Evolutionary conservation across 495 filamentous ascomycete species (phyloP).

Genomic region (Penicillium ucsense): DNA sequence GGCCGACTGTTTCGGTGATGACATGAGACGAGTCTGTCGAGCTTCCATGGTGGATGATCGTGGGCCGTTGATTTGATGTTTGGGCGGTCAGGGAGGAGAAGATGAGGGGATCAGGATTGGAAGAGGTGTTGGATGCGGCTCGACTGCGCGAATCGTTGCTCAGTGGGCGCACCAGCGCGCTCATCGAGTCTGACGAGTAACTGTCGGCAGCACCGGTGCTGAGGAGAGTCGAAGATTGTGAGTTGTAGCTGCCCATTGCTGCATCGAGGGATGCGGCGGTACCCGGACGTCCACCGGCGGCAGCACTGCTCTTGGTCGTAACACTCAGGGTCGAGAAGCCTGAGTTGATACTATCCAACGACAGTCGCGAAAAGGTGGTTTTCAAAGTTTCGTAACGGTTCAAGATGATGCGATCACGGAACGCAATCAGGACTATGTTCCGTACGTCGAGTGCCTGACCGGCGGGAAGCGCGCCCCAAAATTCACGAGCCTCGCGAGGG

Average conservation of each 20-base stretch:
- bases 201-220: slow-evolving; percentile 43
- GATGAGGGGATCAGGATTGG: slow-evolving; percentile 37
- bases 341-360: slow-evolving; percentile 69
- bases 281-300: slow-evolving; percentile 43
- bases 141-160: slow-evolving; percentile 48
- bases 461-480: slow-evolving; percentile 59
- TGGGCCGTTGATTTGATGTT: slow-evolving; percentile 23
- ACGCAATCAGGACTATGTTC: slow-evolving; percentile 77
- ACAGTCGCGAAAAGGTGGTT: slow-evolving; percentile 81
- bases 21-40: slow-evolving; percentile 64
- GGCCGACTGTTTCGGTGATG: slow-evolving; percentile 79
- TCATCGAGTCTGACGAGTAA: slow-evolving; percentile 38
- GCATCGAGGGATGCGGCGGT: slow-evolving; percentile 68
- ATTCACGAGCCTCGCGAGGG: slow-evolving; percentile 66
- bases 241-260: slow-evolving; percentile 60
- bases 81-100: slow-evolving; percentile 44
- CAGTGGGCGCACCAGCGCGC: slow-evolving; percentile 33
- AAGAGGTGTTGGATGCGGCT: slow-evolving; percentile 81
- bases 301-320: slow-evolving; percentile 36
- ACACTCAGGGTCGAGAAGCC: slow-evolving; percentile 38
- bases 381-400: slow-evolving; percentile 78
- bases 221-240: slow-evolving; percentile 60
- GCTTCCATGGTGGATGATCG: slow-evolving; percentile 28
- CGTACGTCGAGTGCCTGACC: slow-evolving; percentile 69
- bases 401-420: slow-evolving; percentile 80